Base-by-base conservation (phyloP, 768 basidiomycete species). In the Trametes meyenii region DNA sequence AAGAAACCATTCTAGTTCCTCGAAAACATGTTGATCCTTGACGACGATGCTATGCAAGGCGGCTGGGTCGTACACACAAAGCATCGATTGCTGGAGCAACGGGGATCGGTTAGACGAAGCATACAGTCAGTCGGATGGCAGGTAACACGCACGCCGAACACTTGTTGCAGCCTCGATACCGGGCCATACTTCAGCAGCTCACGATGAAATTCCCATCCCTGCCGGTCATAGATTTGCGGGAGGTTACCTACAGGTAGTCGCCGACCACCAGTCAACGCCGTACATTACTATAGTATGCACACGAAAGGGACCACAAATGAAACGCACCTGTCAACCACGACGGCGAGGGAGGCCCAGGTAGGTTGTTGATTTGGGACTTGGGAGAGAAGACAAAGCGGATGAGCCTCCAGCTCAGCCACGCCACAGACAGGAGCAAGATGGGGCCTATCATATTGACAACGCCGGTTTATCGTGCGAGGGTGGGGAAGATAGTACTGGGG, bases 11-110 rank as follows among this genome's bases (percentile, higher is more conserved):
- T 23, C 8, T 14, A 51, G 36, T 17, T 67, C 58, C 17, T 60
- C 58, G 36, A 49, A 65, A 2, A 62, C 39, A 50, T 58, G 60
- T 17, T 55, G 50, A 14, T 62, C 64, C 35, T 65, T 65, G 6
- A 65, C n/a, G 6, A 65, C 43, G 8, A 66, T 55, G 46, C 51
- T 60, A 16, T 63, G 62, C 23, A 66, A 50, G 16, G 66, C 66
- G 5, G 49, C 19, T 3, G 64, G 65, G 24, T 67, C 64, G n/a
- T 56, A 64, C 13, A 64, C 55, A 48, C 50, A 63, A 5, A 65
- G 29, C 29, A 58, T 50, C 4, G 56, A 52, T 23, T 35, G 26
- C 64, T 65, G 5, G 1, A 4, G 5, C 4, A 52, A 12, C 19
- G 33, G 6, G 48, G 4, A 33, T 33, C 36, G 19, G 36, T 24